A percentile compares a stretch with the other conserved stretches of the same genome.
These are phyloP conservation scores for Penicillium italicum DNA, from an alignment of 2,329 filamentous ascomycete genomes.

Conservation along the genomic window DNA sequence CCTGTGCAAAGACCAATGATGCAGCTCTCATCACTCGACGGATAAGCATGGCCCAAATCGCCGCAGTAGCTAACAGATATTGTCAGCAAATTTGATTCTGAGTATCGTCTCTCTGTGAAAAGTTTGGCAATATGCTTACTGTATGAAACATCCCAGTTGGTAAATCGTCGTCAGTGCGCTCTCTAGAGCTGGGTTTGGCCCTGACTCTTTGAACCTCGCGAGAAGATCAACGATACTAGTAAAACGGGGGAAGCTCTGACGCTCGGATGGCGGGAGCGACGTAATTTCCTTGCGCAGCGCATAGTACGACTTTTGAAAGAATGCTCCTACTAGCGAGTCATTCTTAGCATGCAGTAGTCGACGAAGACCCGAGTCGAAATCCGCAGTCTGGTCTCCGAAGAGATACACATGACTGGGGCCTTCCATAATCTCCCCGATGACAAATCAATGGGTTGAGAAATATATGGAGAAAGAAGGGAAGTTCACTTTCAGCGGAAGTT, in stretches of 20 bases:
- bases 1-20: slow-evolving; percentile 46
- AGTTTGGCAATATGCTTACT: slow-evolving; percentile 30
- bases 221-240: slow-evolving; percentile 40
- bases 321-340: slow-evolving; percentile 41
- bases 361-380: slow-evolving; percentile 42
- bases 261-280: slow-evolving; percentile 33
- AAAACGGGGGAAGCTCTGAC: slow-evolving; percentile 39
- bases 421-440: slow-evolving; percentile 27
- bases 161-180: slow-evolving; percentile 45
- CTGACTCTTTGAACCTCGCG: slow-evolving; percentile 31
- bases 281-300: slow-evolving; percentile 43
- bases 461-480: slow-evolving; percentile 9
- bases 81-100: slow-evolving; percentile 9
- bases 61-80: slow-evolving; percentile 39
- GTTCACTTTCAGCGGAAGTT: neutral
- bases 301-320: slow-evolving; percentile 44
- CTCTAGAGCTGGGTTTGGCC: slow-evolving; percentile 40
- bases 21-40: slow-evolving; percentile 34
- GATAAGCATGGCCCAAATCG: slow-evolving; percentile 42
- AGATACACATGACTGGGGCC: slow-evolving; percentile 39
- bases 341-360: slow-evolving; percentile 42
- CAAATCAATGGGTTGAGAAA: slow-evolving; percentile 6
- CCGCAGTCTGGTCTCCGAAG: slow-evolving; percentile 47
- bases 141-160: slow-evolving; percentile 44
- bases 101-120: neutral